phyloP scores from a whole-genome alignment of 257 asterid species.

The Solanum neorickii region DNA sequence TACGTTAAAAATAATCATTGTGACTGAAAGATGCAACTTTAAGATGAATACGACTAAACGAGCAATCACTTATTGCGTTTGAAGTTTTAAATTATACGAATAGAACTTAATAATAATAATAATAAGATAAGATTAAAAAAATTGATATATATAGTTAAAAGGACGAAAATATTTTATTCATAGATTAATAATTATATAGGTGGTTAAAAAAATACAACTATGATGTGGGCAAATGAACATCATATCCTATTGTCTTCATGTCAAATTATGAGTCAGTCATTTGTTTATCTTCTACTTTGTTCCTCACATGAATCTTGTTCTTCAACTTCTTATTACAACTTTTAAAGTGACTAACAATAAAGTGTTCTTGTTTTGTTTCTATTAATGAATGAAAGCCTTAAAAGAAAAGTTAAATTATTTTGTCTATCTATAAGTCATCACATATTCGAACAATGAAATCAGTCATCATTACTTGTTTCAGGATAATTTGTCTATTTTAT shows the following conservation, averaged over 20 bases:
- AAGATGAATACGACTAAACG: not conserved
- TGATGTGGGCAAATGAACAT: not conserved
- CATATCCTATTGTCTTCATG: not conserved
- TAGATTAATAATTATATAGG: not conserved
- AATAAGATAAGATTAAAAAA: not conserved
- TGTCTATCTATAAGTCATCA: not conserved
- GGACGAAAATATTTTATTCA: not conserved
- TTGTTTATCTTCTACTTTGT: not conserved
- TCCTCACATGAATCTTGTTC: not conserved
- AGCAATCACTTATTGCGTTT: not conserved
- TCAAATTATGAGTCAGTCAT: not conserved
- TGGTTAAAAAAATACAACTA: not conserved
- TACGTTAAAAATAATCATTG: not conserved
- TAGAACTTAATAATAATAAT: not conserved
- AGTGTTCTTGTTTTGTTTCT: not conserved
- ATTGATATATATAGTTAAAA: not conserved
- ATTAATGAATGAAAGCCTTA: not conserved
- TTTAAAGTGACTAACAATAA: not conserved
- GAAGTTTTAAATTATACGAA: not conserved
- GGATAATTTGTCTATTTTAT: not conserved
- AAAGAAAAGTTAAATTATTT: not conserved
- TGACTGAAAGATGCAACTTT: not conserved
- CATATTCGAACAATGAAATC: not conserved
- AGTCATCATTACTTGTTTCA: not conserved
- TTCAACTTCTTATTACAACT: not conserved